phyloP scores from a whole-genome alignment of 345 rosid genomes.

The Luvunga scandens region DNA sequence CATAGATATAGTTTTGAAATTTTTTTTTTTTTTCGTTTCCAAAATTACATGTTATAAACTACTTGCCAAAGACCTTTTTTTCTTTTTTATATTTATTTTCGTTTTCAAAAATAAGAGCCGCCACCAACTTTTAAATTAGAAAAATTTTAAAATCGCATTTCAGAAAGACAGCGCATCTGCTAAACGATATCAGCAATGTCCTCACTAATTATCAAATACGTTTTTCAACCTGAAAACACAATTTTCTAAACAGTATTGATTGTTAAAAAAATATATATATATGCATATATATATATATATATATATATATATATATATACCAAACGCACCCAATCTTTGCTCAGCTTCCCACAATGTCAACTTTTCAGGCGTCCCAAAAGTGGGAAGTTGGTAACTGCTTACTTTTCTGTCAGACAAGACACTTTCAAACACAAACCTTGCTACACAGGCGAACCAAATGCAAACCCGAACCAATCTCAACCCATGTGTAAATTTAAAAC shows the following conservation, averaged over 20 bases:
- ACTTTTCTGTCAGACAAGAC: neutral
- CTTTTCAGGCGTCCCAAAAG: conserved; percentile 11
- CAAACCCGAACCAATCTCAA: neutral
- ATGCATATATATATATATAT: too few relatives aligned
- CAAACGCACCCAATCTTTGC: neutral
- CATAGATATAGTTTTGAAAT: too few relatives aligned
- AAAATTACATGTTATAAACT: too few relatives aligned
- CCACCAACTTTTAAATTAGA: too few relatives aligned
- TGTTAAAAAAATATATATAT: too few relatives aligned
- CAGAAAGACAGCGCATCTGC: neutral
- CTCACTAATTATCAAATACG: neutral
- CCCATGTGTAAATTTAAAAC: neutral
- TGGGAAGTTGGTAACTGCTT: conserved; percentile 12
- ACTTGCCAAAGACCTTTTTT: too few relatives aligned
- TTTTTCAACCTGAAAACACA: neutral
- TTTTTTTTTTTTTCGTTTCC: too few relatives aligned
- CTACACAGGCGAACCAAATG: neutral
- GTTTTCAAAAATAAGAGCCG: too few relatives aligned
- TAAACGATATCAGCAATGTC: neutral
- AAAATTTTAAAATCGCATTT: too few relatives aligned
- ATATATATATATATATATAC: too few relatives aligned
- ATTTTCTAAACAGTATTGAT: too few relatives aligned
- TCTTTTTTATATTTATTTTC: too few relatives aligned
- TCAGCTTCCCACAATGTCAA: conserved; percentile 11
- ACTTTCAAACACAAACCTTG: neutral